A percentile compares a stretch with the other conserved stretches of the same genome.
These are phyloP conservation scores for Azolla pinnata DNA, from an alignment of 75 land plant species.

Conservation along the genomic window DNA sequence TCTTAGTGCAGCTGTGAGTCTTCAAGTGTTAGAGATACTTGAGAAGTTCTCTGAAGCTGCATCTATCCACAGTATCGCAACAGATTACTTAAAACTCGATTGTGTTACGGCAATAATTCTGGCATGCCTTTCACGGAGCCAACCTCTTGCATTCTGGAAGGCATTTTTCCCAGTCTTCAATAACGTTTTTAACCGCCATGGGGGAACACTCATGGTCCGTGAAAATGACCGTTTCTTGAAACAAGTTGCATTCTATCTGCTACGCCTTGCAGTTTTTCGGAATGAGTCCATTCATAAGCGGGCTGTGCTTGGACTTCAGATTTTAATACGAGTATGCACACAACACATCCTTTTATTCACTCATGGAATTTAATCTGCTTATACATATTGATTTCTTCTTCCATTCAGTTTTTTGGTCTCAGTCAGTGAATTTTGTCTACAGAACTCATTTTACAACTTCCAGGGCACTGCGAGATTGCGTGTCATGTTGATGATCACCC, in stretches of 20 bases:
- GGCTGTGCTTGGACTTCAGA: slow-evolving; percentile 87
- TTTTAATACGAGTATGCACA: slow-evolving; percentile 73
- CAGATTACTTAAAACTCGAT: slow-evolving; percentile 94
- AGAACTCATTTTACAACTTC: slow-evolving; percentile 83
- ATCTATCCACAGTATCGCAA: slow-evolving; percentile 63
- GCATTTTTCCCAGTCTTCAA: slow-evolving; percentile 85
- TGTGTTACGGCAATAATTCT: slow-evolving; percentile 78
- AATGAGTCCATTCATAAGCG: slow-evolving; percentile 85
- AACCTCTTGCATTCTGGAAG: slow-evolving; percentile 82
- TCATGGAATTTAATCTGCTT: no score
- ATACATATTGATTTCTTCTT: no score
- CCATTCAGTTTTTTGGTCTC: no score
- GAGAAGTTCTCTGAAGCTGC: slow-evolving; percentile 77
- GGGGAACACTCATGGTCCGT: slow-evolving; percentile 81
- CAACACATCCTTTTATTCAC: no score
- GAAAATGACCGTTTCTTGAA: slow-evolving; percentile 96
- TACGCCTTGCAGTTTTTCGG: slow-evolving; percentile 87
- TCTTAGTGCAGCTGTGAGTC: slow-evolving; percentile 88
- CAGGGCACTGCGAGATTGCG: slow-evolving; percentile 76
- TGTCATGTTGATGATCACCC: slow-evolving; percentile 92
- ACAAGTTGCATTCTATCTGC: slow-evolving; percentile 90
- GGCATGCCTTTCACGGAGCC: slow-evolving; percentile 71
- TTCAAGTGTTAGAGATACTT: slow-evolving; percentile 75
- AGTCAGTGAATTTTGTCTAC: no score
- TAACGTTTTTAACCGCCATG: slow-evolving; percentile 74